These are phyloP conservation scores for Aspergillus quadricinctus DNA, from an alignment of 2,329 filamentous ascomycete genomes.

Conservation along the genomic window DNA sequence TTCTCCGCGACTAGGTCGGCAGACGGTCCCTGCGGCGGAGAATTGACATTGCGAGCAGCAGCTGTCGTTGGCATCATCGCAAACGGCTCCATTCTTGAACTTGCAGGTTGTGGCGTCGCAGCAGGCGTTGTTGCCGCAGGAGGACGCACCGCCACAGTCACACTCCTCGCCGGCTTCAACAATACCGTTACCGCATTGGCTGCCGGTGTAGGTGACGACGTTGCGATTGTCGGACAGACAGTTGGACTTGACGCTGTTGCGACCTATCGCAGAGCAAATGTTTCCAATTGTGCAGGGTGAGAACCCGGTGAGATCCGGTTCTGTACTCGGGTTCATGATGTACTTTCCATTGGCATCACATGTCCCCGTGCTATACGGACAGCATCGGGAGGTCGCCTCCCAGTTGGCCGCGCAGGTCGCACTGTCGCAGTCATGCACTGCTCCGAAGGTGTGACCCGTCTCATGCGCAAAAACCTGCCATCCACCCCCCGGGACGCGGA, in stretches of 20 bases:
- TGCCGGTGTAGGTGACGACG: constrained; percentile 73
- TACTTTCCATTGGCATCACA: constrained; percentile 76
- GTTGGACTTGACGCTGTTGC: constrained; percentile 67
- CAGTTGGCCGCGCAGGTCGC: constrained; percentile 62
- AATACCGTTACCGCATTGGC: constrained; percentile 93
- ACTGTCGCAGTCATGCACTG: constrained; percentile 83
- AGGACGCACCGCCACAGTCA: constrained; percentile 76
- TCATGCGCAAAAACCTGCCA: constrained; percentile 98
- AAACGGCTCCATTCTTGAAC: constrained; percentile 70
- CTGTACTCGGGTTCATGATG: constrained; percentile 95
- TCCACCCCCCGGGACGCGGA: constrained; percentile 73
- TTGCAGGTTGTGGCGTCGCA: constrained; percentile 84
- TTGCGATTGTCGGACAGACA: constrained; percentile 85
- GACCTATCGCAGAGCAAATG: constrained; percentile 79
- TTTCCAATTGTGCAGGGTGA: constrained; percentile 89
- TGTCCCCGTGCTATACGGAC: constrained; percentile 62
- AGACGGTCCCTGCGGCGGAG: constrained; percentile 62
- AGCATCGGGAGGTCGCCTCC: constrained; percentile 66
- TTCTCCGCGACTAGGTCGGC: constrained; percentile 69
- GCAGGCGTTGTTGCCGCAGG: constrained; percentile 72
- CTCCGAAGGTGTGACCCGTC: constrained; percentile 89
- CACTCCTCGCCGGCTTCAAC: constrained; percentile 93
- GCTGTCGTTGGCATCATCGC: constrained; percentile 55
- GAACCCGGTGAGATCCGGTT: constrained; percentile 67
- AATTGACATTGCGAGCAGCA: constrained; percentile 45